Base-by-base conservation (phyloP, 352 stramenopile species). In the Albugo laibachii region DNA sequence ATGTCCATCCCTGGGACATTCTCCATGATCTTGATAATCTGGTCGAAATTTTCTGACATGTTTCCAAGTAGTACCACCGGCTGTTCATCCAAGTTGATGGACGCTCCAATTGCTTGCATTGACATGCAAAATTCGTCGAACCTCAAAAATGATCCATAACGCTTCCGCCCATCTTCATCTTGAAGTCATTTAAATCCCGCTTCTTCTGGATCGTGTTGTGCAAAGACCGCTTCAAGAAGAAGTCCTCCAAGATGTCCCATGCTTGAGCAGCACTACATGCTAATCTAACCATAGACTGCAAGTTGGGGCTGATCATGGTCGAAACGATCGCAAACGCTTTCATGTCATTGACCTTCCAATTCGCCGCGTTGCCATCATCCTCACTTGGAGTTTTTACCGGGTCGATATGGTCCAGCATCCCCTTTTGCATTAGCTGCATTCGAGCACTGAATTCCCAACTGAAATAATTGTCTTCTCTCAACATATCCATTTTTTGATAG, bases 191-290 rank as follows among this genome's bases (percentile, higher is more conserved):
- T 0, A 59, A 36, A 34, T 62, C 15, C 24, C 52, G 51, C 8
- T 53, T 35, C 19, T 59, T 38, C 44, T 62, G 56, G 5, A 60
- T 51, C 49, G 3, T 49, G 18, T 60, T 53, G 49, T 56, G 40
- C 18, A 56, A 47, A 3, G 21, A 52, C 3, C 47, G 43, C 44
- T 56, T 59, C n/a, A 59, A 46, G 36, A 63, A 63, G 24, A 63
- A 59, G 1, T 0, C 20, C 1, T 37, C 37, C 4, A 59, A 47
- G 11, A 48, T 57, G n/a, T 57, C 44, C 52, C 56, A 57, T 6
- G 53, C 53, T 4, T 59, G 41, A 19, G 13, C 4, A 0, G 36
- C 45, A 5, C 37, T 47, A 5, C 3, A 38, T 10, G 37, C 27
- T 13, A 54, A 44, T 12, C 36, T 43, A 11, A 61, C 34, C 50